phyloP scores from a whole-genome alignment of 2,329 filamentous ascomycete genomes.

The Diaporthe helianthi region DNA sequence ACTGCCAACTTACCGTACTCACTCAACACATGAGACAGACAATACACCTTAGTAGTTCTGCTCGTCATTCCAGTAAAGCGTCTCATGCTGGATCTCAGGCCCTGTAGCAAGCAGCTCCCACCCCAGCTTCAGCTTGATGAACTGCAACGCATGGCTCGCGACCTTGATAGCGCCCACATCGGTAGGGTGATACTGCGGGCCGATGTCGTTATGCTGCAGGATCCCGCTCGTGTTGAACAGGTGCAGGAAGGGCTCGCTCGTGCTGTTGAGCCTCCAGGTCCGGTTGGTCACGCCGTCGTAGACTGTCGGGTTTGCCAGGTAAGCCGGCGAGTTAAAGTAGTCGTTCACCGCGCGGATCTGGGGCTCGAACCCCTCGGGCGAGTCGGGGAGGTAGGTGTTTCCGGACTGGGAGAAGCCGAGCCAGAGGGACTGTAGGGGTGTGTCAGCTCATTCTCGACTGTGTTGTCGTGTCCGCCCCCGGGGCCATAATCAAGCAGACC shows the following conservation, averaged over 20 bases:
- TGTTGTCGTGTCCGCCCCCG: too few species aligned
- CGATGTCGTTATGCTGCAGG: slow-evolving; percentile 67
- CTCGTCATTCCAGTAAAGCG: slow-evolving; percentile 61
- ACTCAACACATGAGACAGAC: background rate
- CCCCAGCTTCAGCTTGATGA: slow-evolving; percentile 60
- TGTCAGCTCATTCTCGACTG: slow-evolving; percentile 3
- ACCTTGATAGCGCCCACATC: slow-evolving; percentile 68
- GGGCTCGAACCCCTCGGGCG: slow-evolving; percentile 50
- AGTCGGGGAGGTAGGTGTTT: slow-evolving; percentile 55
- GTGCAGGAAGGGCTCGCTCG: slow-evolving; percentile 58
- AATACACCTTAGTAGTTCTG: slow-evolving; percentile 46
- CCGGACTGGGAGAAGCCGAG: slow-evolving; percentile 58
- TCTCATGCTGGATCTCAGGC: slow-evolving; percentile 57
- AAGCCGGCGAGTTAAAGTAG: slow-evolving; percentile 57
- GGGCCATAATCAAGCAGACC: too few species aligned
- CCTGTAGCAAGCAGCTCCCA: slow-evolving; percentile 64
- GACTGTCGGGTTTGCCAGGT: slow-evolving; percentile 47
- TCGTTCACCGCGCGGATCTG: slow-evolving; percentile 59
- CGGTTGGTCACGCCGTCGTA: slow-evolving; percentile 51
- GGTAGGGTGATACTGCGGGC: slow-evolving; percentile 64
- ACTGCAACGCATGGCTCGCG: slow-evolving; percentile 65
- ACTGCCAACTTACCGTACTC: background rate
- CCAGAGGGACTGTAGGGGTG: slow-evolving; percentile 55
- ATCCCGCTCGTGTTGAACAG: slow-evolving; percentile 69
- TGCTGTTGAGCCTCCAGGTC: slow-evolving; percentile 42